These are phyloP conservation scores for Quercus mongolica DNA, from an alignment of 306 rosid species.

Conservation along the genomic window DNA sequence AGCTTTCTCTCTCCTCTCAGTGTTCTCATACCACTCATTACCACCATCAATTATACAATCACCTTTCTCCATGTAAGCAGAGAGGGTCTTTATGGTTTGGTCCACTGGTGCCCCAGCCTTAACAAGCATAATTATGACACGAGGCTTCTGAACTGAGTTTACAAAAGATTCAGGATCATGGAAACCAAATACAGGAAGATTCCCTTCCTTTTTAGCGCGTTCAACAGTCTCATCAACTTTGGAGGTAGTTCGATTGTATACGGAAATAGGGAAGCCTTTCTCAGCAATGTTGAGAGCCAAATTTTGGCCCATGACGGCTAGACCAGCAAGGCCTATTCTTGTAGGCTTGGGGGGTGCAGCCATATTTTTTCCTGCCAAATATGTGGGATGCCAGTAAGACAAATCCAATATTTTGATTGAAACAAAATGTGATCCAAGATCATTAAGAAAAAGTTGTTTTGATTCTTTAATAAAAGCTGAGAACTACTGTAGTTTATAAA, in stretches of 20 bases:
- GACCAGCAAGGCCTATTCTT: constrained; percentile 83
- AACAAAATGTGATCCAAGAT: neutral
- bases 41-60: constrained; percentile 95
- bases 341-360: constrained; percentile 48
- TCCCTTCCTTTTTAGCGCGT: constrained; percentile 72
- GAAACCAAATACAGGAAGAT: constrained; percentile 84
- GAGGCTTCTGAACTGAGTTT: constrained; percentile 73
- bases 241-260: constrained; percentile 82
- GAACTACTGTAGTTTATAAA: neutral
- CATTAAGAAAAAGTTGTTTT: neutral
- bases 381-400: constrained; percentile 13
- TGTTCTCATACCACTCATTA: constrained; percentile 96
- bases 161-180: constrained; percentile 89
- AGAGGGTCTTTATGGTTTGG: constrained; percentile 86
- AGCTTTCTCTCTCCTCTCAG: constrained; percentile 82
- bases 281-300: constrained; percentile 92
- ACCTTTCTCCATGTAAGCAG: constrained; percentile 77
- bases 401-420: neutral
- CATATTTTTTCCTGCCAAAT: constrained; percentile 57
- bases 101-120: constrained; percentile 97
- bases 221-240: constrained; percentile 92
- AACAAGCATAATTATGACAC: constrained; percentile 86
- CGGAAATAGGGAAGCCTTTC: constrained; percentile 93
- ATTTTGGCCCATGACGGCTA: constrained; percentile 97
- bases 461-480: neutral